A percentile compares a stretch with the other conserved stretches of the same genome.
These are phyloP conservation scores for Eucalyptus pumila DNA, from an alignment of 345 rosid species.

Conservation along the genomic window DNA sequence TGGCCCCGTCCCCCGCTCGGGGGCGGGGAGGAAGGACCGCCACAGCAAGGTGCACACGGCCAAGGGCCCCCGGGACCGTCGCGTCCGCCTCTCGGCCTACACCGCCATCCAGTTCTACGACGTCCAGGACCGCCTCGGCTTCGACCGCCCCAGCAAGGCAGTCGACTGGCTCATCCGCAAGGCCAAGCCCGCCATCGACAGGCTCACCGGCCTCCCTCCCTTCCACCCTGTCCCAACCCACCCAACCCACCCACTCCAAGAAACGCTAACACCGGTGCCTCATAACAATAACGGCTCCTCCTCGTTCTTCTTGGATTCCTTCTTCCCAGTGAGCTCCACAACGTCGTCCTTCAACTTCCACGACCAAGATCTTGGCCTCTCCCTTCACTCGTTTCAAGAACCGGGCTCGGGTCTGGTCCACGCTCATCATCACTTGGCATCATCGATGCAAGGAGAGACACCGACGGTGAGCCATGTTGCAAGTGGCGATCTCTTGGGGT, in stretches of 20 bases:
- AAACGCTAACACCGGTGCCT: constrained; percentile 15
- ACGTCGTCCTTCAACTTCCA: constrained; percentile 37
- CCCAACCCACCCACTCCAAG: constrained; percentile 18
- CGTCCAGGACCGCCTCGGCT: constrained; percentile 82
- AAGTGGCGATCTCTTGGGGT: background rate
- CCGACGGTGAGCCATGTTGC: background rate
- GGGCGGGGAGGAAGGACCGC: constrained; percentile 63
- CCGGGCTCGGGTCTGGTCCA: background rate
- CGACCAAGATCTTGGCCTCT: constrained; percentile 8
- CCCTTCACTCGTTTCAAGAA: constrained; percentile 6
- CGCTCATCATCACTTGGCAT: background rate
- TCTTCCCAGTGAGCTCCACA: constrained; percentile 51
- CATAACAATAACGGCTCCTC: constrained; percentile 8
- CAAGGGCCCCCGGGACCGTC: constrained; percentile 72
- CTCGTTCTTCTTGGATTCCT: constrained; percentile 1
- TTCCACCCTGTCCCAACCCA: constrained; percentile 16
- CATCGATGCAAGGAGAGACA: background rate
- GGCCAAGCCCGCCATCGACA: constrained; percentile 70
- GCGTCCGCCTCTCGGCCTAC: constrained; percentile 74
- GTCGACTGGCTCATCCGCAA: constrained; percentile 86
- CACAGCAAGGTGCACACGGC: constrained; percentile 82
- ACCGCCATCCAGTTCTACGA: constrained; percentile 89
- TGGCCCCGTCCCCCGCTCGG: constrained; percentile 58
- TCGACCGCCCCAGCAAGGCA: constrained; percentile 83
- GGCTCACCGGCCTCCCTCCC: constrained; percentile 50